Evolutionary conservation across 2,329 filamentous ascomycete genomes (phyloP), one percentile per base, ranked within the genome.

Genomic region (Penicillium sp.): DNA sequence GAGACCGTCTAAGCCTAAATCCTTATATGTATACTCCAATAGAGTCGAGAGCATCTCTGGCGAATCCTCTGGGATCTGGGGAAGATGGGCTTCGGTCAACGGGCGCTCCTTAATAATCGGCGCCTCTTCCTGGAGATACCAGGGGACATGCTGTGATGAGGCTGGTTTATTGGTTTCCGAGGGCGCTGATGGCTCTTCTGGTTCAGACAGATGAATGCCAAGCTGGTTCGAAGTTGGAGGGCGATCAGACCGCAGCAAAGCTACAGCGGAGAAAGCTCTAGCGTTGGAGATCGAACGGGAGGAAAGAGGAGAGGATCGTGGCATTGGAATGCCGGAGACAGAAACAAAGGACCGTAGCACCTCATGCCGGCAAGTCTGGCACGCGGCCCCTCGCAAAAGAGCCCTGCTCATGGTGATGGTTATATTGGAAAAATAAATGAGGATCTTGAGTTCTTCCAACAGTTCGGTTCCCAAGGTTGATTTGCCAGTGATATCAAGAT

Each of bases 1-100:
- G 46, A 99, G 79, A 55, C 92, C 84, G 70, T 97, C 91, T 40
- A 99, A 79, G 36, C 94, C 94, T 64, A 96, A 85, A 31, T 96
- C 90, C 58, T 92, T 84, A 7, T 90, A 92, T 2, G 91, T 81
- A 69, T 92, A 91, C 60, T 91, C 81, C 31, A 97, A 78, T 52
- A 97, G 81, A 3, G 87, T 83, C 27, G 83, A 75, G 5, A 97
- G 80, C 16, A 97, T 80, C 1, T 83, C 77, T 0, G 94, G 94
- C 0, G 91, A 79, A 56, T 87, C 81, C 2, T 81, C 76, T 0
- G 92, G 92, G 0, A 89, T 76, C 19, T 83, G 78, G 31, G 87
- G 87, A 21, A 90, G 77, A 47, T 77, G 74, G 66, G 87, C 85
- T 48, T 79, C 77, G 36, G 81, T 76, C 49, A 84, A 67, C 4